phyloP scores from a whole-genome alignment of 2,329 filamentous ascomycete species.

The Epichloe festucae region DNA sequence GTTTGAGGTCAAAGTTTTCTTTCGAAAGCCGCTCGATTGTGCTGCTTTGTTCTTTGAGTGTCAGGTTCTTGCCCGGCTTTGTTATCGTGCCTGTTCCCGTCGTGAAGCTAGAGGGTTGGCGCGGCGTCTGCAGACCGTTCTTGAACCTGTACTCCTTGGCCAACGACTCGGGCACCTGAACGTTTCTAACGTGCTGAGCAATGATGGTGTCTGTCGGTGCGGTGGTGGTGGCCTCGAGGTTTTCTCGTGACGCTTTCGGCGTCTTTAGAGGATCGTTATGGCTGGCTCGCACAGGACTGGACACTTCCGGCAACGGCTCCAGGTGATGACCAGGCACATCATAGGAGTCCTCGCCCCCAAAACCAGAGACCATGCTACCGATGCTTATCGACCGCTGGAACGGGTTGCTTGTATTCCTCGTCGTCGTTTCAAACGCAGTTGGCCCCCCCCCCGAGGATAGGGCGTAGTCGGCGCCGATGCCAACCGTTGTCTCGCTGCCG shows the following conservation, averaged over 20 bases:
- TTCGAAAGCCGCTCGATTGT: conserved; percentile 94
- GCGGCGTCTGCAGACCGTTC: conserved; percentile 48
- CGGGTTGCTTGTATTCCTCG: conserved; percentile 37
- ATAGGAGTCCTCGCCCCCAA: conserved; percentile 46
- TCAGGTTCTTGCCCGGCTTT: conserved; percentile 58
- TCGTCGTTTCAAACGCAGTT: conserved; percentile 38
- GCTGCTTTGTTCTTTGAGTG: conserved; percentile 91
- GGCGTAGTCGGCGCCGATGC: conserved; percentile 59
- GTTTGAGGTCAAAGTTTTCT: conserved; percentile 94
- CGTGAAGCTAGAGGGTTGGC: conserved; percentile 32
- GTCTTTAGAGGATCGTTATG: conserved; percentile 48
- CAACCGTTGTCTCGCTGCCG: conserved; percentile 63
- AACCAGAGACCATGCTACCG: conserved; percentile 67
- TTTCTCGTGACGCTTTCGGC: conserved; percentile 47
- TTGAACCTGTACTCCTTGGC: conserved; percentile 76
- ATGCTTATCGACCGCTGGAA: conserved; percentile 72
- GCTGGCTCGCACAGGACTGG: conserved; percentile 26
- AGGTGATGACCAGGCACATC: conserved; percentile 32
- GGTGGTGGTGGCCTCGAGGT: conserved; percentile 25
- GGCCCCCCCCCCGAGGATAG: conserved; percentile 77
- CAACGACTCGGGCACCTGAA: conserved; percentile 81
- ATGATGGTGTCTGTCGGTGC: conserved; percentile 80
- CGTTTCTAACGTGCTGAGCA: conserved; percentile 75
- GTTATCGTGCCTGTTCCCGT: conserved; percentile 29
- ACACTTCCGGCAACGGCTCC: conserved; percentile 36